Conservation (phyloP, 2,329 filamentous ascomycete genomes). For the Cryphonectria radicalis region DNA sequence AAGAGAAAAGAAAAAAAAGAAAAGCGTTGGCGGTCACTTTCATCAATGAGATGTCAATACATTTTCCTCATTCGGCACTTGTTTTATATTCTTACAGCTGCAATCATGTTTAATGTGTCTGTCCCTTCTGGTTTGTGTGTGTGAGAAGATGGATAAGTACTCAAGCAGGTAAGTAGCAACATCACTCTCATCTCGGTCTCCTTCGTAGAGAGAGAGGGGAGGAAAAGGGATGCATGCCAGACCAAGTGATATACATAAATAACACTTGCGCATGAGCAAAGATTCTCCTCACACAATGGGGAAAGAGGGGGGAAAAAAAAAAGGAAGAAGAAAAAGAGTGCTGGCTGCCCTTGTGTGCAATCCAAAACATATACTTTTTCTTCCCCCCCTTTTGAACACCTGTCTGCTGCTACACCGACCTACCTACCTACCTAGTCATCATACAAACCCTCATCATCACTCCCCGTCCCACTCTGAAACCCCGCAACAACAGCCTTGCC, state of each 20-base stretch:
- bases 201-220: too few species aligned
- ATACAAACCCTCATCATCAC: slow-evolving; percentile 62
- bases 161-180: too few species aligned
- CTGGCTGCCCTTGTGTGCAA: neutral
- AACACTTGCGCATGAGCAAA: neutral
- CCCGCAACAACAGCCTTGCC: slow-evolving; percentile 56
- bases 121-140: neutral
- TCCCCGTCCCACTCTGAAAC: slow-evolving; percentile 58
- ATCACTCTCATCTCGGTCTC: too few species aligned
- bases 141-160: neutral
- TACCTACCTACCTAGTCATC: slow-evolving; percentile 37
- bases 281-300: neutral
- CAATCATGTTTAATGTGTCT: neutral
- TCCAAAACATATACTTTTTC: neutral
- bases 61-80: neutral
- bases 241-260: too few species aligned
- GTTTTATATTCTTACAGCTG: neutral
- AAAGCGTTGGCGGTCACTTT: neutral
- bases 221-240: too few species aligned
- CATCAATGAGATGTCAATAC: neutral
- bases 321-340: too few species aligned
- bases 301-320: too few species aligned
- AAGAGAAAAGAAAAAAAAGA: neutral
- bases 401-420: neutral
- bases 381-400: neutral